Evolutionary conservation across 805 yeast genomes (phyloP).

Genomic region (Zygotorulaspora florentina): DNA sequence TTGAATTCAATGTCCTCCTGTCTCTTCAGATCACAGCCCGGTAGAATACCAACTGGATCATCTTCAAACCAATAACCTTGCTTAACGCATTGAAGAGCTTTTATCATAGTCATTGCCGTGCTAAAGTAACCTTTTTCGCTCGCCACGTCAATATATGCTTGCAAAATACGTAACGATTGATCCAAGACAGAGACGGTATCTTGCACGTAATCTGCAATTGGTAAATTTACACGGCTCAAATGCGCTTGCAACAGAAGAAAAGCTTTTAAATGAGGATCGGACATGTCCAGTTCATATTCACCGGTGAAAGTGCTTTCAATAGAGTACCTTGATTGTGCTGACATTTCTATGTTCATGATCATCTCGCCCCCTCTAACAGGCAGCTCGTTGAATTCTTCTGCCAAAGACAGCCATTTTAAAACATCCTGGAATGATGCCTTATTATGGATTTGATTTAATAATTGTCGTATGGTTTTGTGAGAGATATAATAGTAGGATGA

Average conservation of each 20-base stretch:
- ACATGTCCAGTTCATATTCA: constrained; percentile 58
- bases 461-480: constrained; percentile 75
- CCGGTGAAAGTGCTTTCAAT: constrained; percentile 56
- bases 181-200: constrained; percentile 92
- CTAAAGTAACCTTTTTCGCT: constrained; percentile 73
- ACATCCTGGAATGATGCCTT: constrained; percentile 42
- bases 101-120: constrained; percentile 58
- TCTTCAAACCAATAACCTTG: constrained; percentile 86
- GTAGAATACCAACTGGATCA: constrained; percentile 49
- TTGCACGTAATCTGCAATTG: constrained; percentile 91
- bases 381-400: constrained; percentile 79
- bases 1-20: constrained; percentile 19
- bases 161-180: constrained; percentile 88
- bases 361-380: constrained; percentile 94
- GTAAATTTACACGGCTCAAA: constrained; percentile 73
- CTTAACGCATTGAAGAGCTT: constrained; percentile 79
- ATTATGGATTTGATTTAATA: constrained; percentile 49
- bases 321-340: constrained; percentile 64
- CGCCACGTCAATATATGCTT: constrained; percentile 86
- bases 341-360: constrained; percentile 76
- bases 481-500: constrained; percentile 91
- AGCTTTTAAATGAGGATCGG: constrained; percentile 81
- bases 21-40: constrained; percentile 39
- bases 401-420: constrained; percentile 44
- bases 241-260: constrained; percentile 82